A percentile compares a stretch with the other conserved stretches of the same genome.
Evolutionary conservation across 257 asterid genomes (phyloP).

Genomic region (Solanum bulbocastanum): DNA sequence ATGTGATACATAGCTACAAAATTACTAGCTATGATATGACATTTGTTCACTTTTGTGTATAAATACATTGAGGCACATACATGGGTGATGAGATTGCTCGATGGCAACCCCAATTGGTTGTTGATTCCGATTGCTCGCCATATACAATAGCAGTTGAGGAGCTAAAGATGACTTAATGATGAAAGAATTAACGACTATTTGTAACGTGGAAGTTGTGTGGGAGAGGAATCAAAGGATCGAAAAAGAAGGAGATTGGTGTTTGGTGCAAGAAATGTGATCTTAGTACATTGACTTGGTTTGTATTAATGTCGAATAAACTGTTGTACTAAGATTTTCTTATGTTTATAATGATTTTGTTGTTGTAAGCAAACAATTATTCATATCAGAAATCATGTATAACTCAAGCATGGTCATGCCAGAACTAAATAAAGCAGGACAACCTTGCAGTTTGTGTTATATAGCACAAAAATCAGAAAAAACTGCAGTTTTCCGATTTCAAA

Average conservation of each 20-base stretch:
- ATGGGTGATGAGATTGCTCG: not conserved
- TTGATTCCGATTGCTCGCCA: not conserved
- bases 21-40: not conserved
- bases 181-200: constrained; percentile 9
- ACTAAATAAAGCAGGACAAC: not conserved
- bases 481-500: not conserved
- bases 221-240: constrained; percentile 6
- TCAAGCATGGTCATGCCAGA: not conserved
- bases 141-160: not conserved
- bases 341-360: not conserved
- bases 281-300: not conserved
- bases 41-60: not conserved
- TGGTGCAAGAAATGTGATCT: constrained; percentile 31
- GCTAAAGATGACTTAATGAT: not conserved
- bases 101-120: not conserved
- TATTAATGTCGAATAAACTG: not conserved
- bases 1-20: not conserved
- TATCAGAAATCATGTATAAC: not conserved
- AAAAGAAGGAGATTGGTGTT: constrained; percentile 60
- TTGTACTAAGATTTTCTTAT: not conserved
- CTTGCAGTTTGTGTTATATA: not conserved
- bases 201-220: constrained; percentile 19
- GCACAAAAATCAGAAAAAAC: not conserved
- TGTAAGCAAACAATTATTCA: not conserved
- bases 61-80: not conserved